These are phyloP conservation scores for Kluyveromyces aestuarii DNA, from an alignment of 805 yeast species.

Conservation along the genomic window DNA sequence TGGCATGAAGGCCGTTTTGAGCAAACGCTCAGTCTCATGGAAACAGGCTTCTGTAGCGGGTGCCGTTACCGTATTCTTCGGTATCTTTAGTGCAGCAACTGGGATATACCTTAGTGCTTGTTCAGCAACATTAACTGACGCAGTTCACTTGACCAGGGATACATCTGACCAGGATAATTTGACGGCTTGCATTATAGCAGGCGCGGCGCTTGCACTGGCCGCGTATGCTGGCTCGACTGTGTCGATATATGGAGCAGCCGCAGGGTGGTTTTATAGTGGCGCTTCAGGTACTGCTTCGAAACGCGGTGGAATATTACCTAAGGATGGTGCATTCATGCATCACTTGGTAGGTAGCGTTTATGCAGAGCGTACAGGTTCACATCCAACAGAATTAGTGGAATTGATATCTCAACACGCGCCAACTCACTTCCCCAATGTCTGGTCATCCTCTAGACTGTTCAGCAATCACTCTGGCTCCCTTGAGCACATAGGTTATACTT, in stretches of 20 bases:
- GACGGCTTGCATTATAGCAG: conserved; percentile 1
- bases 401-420: background rate
- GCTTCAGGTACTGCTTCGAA: background rate
- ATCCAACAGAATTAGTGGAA: too few species aligned
- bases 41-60: background rate
- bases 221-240: background rate
- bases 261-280: background rate
- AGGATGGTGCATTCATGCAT: too few species aligned
- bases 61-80: background rate
- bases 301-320: background rate
- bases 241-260: background rate
- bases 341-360: too few species aligned
- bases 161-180: background rate
- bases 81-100: background rate
- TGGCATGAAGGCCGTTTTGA: too few species aligned
- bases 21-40: background rate
- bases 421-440: background rate
- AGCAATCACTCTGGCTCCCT: too few species aligned
- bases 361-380: too few species aligned
- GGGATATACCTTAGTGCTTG: background rate
- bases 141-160: background rate
- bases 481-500: too few species aligned
- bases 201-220: background rate
- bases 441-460: background rate
- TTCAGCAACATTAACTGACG: background rate